These are phyloP conservation scores for Ophiostoma fasciatum DNA, from an alignment of 2,329 filamentous ascomycete genomes.

Conservation along the genomic window DNA sequence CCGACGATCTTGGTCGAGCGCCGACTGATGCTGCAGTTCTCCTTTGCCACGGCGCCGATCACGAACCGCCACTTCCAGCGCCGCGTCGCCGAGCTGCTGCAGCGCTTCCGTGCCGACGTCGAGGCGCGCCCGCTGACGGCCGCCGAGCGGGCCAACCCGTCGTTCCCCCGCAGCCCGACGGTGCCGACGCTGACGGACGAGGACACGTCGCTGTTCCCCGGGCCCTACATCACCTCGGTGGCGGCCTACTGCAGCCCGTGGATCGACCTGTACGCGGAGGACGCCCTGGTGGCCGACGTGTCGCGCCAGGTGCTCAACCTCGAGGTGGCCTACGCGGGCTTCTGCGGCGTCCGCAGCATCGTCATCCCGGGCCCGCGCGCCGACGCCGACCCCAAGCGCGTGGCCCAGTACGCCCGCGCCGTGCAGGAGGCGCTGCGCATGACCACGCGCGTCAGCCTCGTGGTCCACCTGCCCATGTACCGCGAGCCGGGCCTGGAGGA, in stretches of 20 bases:
- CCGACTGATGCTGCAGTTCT: no score
- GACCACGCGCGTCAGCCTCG: conserved; percentile 62
- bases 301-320: conserved; percentile 82
- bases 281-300: conserved; percentile 70
- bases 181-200: conserved; percentile 59
- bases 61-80: conserved; percentile 60
- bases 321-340: conserved; percentile 88
- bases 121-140: conserved; percentile 19
- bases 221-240: conserved; percentile 53
- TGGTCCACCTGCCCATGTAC: conserved; percentile 74
- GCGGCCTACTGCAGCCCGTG: conserved; percentile 74
- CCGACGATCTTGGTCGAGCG: no score
- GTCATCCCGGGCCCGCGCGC: conserved; percentile 64
- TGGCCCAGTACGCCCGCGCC: conserved; percentile 67
- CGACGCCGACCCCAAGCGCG: conserved; percentile 31
- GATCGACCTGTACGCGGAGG: conserved; percentile 76
- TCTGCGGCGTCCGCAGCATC: conserved; percentile 77
- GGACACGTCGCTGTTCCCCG: conserved; percentile 61
- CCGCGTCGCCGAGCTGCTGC: conserved; percentile 48
- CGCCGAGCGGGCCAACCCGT: conserved; percentile 28
- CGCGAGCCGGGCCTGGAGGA: conserved; percentile 49
- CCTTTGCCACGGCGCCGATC: conserved; percentile 64
- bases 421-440: conserved; percentile 65
- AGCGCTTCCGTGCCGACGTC: conserved; percentile 34
- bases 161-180: conserved; percentile 39